Evolutionary conservation across 345 rosid genomes (phyloP).

Genomic region (Gossypium longicalyx): DNA sequence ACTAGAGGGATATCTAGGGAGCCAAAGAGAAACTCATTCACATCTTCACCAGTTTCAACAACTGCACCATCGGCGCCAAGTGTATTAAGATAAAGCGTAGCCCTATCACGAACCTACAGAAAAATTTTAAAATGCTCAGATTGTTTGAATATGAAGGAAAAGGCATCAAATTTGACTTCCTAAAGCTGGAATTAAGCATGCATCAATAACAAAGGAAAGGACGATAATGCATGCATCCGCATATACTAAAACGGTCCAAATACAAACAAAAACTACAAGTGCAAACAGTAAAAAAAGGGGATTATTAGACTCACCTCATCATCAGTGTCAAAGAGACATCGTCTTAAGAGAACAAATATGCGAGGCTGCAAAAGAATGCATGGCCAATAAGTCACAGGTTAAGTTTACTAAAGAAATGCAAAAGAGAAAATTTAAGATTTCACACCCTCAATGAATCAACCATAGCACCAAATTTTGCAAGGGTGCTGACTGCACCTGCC

Average conservation of each 20-base stretch:
- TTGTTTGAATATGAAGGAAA: not conserved
- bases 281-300: not conserved
- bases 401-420: not conserved
- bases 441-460: conserved; percentile 82
- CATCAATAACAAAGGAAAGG: not conserved
- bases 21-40: conserved; percentile 74
- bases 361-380: conserved; percentile 58
- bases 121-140: conserved; percentile 1
- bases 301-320: conserved; percentile 66
- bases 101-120: conserved; percentile 91
- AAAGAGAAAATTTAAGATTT: not conserved
- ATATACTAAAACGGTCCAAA: not conserved
- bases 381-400: not conserved
- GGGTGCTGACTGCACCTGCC: conserved; percentile 91
- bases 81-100: conserved; percentile 81
- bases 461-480: conserved; percentile 94
- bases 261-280: not conserved
- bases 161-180: not conserved
- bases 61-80: conserved; percentile 65
- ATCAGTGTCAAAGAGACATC: conserved; percentile 91
- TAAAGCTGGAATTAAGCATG: not conserved
- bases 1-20: conserved; percentile 74
- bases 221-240: not conserved
- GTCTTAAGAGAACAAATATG: conserved; percentile 75
- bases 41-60: conserved; percentile 55